Percentiles rank a stretch among this genome's conserved stretches.
Conservation (phyloP, 345 rosid species). For the Eutrema yunnanense region DNA sequence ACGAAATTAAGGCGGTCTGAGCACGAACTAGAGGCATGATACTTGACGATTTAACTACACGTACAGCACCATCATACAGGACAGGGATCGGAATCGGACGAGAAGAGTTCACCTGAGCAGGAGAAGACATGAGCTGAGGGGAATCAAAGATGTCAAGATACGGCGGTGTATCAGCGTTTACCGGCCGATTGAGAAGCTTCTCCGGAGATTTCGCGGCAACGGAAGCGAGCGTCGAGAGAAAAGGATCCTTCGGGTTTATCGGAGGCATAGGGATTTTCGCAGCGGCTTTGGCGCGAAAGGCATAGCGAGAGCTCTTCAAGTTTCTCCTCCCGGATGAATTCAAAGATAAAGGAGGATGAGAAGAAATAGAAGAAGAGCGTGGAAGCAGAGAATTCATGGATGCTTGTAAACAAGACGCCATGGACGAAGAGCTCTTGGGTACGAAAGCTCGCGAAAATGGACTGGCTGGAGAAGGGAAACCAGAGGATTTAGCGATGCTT, state of each 20-base stretch:
- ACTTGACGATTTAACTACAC: not conserved
- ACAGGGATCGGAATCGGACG: not conserved
- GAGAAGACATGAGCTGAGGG: slow-evolving; percentile 75
- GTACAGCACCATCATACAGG: not conserved
- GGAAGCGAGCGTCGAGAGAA: slow-evolving; percentile 55
- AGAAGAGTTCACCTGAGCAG: slow-evolving; percentile 48
- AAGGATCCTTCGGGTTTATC: slow-evolving; percentile 71
- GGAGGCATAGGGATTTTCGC: slow-evolving; percentile 67
- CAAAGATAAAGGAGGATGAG: slow-evolving; percentile 22
- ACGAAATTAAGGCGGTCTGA: not conserved
- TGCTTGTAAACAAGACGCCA: slow-evolving; percentile 50
- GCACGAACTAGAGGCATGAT: not conserved
- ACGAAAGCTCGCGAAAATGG: slow-evolving; percentile 25
- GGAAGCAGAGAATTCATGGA: slow-evolving; percentile 37
- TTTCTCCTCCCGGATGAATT: slow-evolving; percentile 27
- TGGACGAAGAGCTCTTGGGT: slow-evolving; percentile 7
- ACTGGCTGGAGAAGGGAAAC: slow-evolving; percentile 10
- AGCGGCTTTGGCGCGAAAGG: slow-evolving; percentile 35
- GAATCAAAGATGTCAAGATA: slow-evolving; percentile 68
- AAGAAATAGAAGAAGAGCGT: slow-evolving; percentile 16
- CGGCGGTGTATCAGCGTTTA: slow-evolving; percentile 50
- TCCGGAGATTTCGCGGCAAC: slow-evolving; percentile 60
- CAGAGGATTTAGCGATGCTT: slow-evolving; percentile 19
- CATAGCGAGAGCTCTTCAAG: slow-evolving; percentile 28
- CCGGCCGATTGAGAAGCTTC: slow-evolving; percentile 41